Base-by-base conservation (phyloP, 2,329 filamentous ascomycete genomes). In the Capronia coronata region DNA sequence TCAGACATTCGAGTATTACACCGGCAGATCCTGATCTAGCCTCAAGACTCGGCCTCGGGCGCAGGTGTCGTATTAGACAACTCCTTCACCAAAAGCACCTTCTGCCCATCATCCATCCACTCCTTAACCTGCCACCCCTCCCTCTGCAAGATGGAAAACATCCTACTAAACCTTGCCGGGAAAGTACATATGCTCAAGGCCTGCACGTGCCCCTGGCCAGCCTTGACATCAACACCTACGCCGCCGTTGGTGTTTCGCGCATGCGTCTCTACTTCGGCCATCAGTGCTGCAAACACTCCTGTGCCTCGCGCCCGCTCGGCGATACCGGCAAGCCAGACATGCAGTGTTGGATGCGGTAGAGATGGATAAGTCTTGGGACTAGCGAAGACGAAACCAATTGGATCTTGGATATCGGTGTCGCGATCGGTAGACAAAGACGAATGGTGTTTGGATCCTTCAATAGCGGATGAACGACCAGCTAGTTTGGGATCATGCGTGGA, bases 141-240 rank as follows among this genome's bases (percentile, higher is more conserved):
- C 51, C 74, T 73, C 64, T 84, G 77, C 2, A 77, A 64, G 0
- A 72, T 62, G 9, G 65, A 63, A 1, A 84, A 61, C 2, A 86
- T 64, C 55, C 40, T 42, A 1, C 9, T 14, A 23, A 47, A 51
- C 30, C 22, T 48, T 5, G 21, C 38, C 1, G 49, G 49, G 37
- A 43, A 51, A 10, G 49, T 51, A n/a, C 37, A 32, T 7, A 51
- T 38, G 32, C 43, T 51, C 19, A 51, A 27, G 7, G 14, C 30
- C 10, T 43, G 10, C 11, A 34, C 30, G 5, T 27, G 23, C 5
- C 5, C 23, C 23, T 27, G 23, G 23, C n/a, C 30, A 13, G n/a
- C 30, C 5, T n/a, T 14, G 7, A 43, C 13, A 11, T 43, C 38
- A 9, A 29, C 11, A 5, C 21, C 16, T n/a, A n/a, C n/a, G n/a